These are phyloP conservation scores for Cryphonectria naterciae DNA, from an alignment of 2,329 filamentous ascomycete species.

Conservation along the genomic window DNA sequence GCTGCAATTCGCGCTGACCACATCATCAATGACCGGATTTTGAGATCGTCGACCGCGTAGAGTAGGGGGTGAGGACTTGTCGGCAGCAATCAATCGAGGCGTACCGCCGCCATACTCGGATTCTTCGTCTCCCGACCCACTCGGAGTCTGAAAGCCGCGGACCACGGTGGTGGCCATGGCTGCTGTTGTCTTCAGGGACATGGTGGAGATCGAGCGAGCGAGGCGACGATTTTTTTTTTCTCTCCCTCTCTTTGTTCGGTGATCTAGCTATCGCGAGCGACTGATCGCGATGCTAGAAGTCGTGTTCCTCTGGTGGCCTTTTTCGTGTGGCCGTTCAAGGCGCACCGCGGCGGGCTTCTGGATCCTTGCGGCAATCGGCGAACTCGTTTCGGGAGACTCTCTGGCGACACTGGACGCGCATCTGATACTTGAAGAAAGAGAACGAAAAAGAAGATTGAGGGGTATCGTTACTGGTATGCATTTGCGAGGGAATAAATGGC, in stretches of 20 bases:
- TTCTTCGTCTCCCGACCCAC: slow-evolving; percentile 61
- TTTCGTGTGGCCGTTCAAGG: slow-evolving; percentile 43
- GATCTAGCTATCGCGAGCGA: background rate
- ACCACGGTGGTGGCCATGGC: slow-evolving; percentile 56
- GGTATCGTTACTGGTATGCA: slow-evolving; percentile 58
- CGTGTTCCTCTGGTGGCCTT: background rate
- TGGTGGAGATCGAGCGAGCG: slow-evolving; percentile 34
- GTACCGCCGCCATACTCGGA: slow-evolving; percentile 50
- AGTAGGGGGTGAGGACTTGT: slow-evolving; percentile 33
- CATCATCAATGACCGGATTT: slow-evolving; percentile 52
- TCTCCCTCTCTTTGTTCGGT: background rate
- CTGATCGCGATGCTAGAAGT: background rate
- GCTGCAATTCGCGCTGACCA: slow-evolving; percentile 67
- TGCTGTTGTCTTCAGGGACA: slow-evolving; percentile 50
- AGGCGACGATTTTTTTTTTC: slow-evolving; percentile 6
- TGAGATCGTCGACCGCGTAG: slow-evolving; percentile 45
- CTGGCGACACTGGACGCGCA: slow-evolving; percentile 57
- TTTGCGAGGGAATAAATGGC: slow-evolving; percentile 44
- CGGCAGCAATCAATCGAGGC: slow-evolving; percentile 30
- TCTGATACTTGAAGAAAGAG: slow-evolving; percentile 58
- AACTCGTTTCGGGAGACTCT: slow-evolving; percentile 53
- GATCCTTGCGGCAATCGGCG: slow-evolving; percentile 59
- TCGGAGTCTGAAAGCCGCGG: slow-evolving; percentile 61
- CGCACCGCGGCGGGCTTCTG: slow-evolving; percentile 62
- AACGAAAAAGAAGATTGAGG: slow-evolving; percentile 47